phyloP scores from a whole-genome alignment of 768 basidiomycete genomes.

The Tylopilus intermedius region DNA sequence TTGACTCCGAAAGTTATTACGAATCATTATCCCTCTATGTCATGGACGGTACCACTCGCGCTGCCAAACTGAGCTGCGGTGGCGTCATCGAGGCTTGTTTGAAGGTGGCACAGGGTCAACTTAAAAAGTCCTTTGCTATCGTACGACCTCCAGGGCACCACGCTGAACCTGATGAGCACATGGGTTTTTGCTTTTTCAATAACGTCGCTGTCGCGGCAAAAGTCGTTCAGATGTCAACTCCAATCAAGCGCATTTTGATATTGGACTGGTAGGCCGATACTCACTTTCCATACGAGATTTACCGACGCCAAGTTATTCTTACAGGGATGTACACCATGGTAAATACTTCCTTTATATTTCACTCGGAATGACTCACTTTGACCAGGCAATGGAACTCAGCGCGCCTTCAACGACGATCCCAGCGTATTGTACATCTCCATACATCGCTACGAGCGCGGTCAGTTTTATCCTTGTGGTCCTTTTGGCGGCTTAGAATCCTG shows the following conservation, averaged over 20 bases:
- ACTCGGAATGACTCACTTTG: conserved; percentile 11
- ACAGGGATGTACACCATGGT: conserved; percentile 96
- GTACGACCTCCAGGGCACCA: conserved; percentile 98
- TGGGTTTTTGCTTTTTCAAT: conserved; percentile 99
- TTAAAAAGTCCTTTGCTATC: conserved; percentile 89
- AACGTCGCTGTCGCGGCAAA: conserved; percentile 92
- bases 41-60: conserved; percentile 74
- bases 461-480: conserved; percentile 89
- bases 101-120: conserved; percentile 73
- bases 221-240: conserved; percentile 67
- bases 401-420: conserved; percentile 91
- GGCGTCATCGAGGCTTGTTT: conserved; percentile 89
- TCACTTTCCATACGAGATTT: not conserved
- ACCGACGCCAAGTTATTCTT: conserved; percentile 8
- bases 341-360: not conserved
- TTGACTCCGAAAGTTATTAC: conserved; percentile 76
- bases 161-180: conserved; percentile 94
- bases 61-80: conserved; percentile 87
- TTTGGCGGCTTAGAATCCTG: conserved; percentile 85
- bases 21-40: conserved; percentile 92
- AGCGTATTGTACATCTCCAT: conserved; percentile 90
- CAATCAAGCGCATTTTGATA: conserved; percentile 79
- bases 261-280: conserved; percentile 79
- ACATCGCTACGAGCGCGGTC: conserved; percentile 89
- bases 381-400: conserved; percentile 92